phyloP scores from a whole-genome alignment of 108 stramenopile species.

The Conticribra guillardii region DNA sequence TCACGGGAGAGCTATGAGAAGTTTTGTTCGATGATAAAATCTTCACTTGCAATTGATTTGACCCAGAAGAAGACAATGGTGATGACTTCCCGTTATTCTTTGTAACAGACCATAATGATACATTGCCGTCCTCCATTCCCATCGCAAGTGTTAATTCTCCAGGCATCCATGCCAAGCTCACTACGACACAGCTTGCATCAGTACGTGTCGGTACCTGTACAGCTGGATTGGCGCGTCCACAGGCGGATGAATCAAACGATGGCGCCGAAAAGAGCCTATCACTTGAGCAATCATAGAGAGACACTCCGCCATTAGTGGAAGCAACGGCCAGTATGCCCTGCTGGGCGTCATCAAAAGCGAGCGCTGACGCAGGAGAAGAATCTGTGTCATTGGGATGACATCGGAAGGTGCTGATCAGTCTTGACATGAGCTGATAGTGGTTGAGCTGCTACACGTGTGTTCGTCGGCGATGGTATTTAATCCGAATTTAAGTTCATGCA shows the following conservation, averaged over 20 bases:
- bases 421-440: not conserved
- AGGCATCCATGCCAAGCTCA: constrained; percentile 1
- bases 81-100: not conserved
- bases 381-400: not conserved
- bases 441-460: no score
- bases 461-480: no score
- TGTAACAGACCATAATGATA: not conserved
- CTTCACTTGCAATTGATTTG: not conserved
- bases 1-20: not conserved
- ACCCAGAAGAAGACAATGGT: not conserved
- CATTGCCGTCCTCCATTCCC: not conserved
- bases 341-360: not conserved
- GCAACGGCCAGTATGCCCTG: constrained; percentile 1
- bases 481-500: no score
- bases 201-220: not conserved
- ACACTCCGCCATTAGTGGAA: not conserved
- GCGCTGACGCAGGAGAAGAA: not conserved
- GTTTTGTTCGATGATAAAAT: not conserved
- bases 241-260: not conserved
- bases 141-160: not conserved
- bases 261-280: not conserved
- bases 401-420: not conserved
- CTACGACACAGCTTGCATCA: not conserved
- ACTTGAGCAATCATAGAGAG: constrained; percentile 4
- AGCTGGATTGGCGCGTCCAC: not conserved